These are phyloP conservation scores for Lyophyllum atratum DNA, from an alignment of 768 basidiomycete genomes.

Conservation along the genomic window DNA sequence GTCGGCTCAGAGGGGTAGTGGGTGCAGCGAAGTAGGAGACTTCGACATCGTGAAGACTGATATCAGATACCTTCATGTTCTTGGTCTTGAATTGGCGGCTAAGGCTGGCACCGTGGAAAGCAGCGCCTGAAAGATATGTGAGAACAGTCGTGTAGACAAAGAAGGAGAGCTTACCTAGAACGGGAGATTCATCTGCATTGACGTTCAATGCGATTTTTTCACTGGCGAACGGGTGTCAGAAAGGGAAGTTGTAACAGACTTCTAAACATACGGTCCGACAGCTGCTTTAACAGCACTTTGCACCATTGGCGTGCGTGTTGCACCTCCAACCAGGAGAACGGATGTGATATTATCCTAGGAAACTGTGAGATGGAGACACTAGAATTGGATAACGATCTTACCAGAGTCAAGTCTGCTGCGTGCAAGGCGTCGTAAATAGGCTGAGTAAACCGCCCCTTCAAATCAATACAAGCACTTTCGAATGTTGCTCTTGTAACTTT, in stretches of 20 bases:
- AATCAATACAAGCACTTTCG: slow-evolving; percentile 70
- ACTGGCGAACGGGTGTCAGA: slow-evolving; percentile 29
- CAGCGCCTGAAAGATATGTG: slow-evolving; percentile 55
- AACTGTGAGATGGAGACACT: slow-evolving; percentile 3
- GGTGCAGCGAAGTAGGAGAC: slow-evolving; percentile 73
- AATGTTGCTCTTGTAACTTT: slow-evolving; percentile 79
- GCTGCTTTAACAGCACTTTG: slow-evolving; percentile 76
- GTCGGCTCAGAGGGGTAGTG: slow-evolving; percentile 46
- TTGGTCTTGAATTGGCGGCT: slow-evolving; percentile 95
- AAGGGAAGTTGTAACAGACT: neutral
- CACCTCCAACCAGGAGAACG: slow-evolving; percentile 92
- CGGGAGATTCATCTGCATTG: slow-evolving; percentile 95
- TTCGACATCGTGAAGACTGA: slow-evolving; percentile 73
- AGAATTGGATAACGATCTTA: slow-evolving; percentile 29
- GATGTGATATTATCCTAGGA: slow-evolving; percentile 79
- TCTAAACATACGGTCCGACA: slow-evolving; percentile 70
- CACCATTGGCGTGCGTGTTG: slow-evolving; percentile 89
- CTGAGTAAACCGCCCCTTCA: slow-evolving; percentile 61
- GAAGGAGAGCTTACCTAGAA: slow-evolving; percentile 56
- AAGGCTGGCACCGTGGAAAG: slow-evolving; percentile 86
- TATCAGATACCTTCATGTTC: slow-evolving; percentile 82
- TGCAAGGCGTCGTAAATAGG: slow-evolving; percentile 77
- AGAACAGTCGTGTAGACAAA: neutral
- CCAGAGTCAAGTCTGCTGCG: slow-evolving; percentile 67
- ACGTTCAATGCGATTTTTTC: slow-evolving; percentile 92